Conservation (phyloP, 139 green algal species). For the Micromonas pusilla region DNA sequence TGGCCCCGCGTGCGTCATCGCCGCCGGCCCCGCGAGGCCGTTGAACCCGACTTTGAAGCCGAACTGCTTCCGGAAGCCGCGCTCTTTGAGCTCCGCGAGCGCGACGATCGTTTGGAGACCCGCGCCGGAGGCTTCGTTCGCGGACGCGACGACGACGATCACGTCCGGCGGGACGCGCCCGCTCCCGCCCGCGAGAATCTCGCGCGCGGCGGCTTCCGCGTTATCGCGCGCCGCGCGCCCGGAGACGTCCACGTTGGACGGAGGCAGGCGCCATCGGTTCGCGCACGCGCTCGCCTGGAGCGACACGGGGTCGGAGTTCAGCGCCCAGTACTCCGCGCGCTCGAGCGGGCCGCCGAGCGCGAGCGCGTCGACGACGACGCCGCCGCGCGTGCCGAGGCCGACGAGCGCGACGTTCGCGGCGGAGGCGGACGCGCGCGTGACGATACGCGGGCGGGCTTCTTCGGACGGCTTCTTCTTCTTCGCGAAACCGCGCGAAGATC, state of each 20-base stretch:
- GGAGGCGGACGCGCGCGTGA: too few species aligned
- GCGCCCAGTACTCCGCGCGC: neutral
- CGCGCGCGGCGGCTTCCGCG: neutral
- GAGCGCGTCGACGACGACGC: neutral
- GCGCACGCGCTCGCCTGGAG: neutral
- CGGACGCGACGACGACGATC: neutral
- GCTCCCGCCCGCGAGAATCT: neutral
- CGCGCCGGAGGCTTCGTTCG: neutral
- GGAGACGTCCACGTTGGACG: neutral
- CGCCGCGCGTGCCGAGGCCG: constrained; percentile 6
- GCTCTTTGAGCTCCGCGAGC: neutral
- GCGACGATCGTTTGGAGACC: neutral
- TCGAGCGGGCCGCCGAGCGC: neutral
- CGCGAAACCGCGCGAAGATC: too few species aligned
- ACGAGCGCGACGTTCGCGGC: neutral
- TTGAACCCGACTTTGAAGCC: neutral
- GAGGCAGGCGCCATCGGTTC: constrained; percentile 23
- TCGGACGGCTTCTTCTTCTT: too few species aligned
- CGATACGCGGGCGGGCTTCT: too few species aligned
- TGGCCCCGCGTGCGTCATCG: neutral
- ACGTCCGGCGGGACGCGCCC: too few species aligned
- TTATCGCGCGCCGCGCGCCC: constrained; percentile 1
- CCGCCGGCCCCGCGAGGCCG: neutral
- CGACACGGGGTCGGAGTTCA: neutral
- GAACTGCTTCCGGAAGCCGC: neutral